Evolutionary conservation across 1,139 yeast genomes (phyloP), one percentile per base, ranked within the genome.

Genomic region (Yamadazyma aaseri): DNA sequence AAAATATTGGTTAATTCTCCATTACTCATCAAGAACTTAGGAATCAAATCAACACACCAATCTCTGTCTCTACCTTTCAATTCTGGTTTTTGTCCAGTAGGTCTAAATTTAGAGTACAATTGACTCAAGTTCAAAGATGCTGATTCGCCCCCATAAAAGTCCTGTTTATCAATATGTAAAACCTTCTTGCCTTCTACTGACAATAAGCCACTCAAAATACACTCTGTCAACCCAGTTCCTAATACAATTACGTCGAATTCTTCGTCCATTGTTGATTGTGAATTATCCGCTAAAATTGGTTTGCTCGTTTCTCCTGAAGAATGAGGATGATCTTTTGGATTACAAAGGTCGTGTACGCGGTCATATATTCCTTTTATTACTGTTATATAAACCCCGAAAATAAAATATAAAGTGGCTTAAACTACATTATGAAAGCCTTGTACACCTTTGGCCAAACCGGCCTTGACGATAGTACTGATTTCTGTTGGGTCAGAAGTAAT

Each of bases 11-110:
- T 90, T 65, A 92, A 76, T 58, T 92, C 99, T 26, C 99, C 99
- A 53, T 89, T 87, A 38, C 97, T 94, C 98, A 92, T 94, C 51
- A 94, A 71, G 51, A 92, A 92, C 67, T 92, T 92, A 33, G 99
- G 99, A 52, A 92, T 89, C 66, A 92, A 73, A 57, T 92, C 99
- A 37, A 92, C 90, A 60, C 95, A 89, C 97, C 98, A 92, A 60
- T 92, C 98, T 47, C 98, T 77, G 55, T 89, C 96, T 50, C 95
- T 79, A 31, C 98, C 98, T 39, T 81, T 75, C 45, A 78, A 68
- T 41, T 81, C 86, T 13, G 94, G 87, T 42, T 78, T 73, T 49
- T 83, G 86, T 27, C 76, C 67, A 6, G 68, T 46, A 24, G 90
- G 90, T 59, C 81, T 81, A 63, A 83, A 83, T 56, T 83, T 83